These are phyloP conservation scores for Alectoria sarmentosa DNA, from an alignment of 495 filamentous ascomycete genomes.

Conservation along the genomic window DNA sequence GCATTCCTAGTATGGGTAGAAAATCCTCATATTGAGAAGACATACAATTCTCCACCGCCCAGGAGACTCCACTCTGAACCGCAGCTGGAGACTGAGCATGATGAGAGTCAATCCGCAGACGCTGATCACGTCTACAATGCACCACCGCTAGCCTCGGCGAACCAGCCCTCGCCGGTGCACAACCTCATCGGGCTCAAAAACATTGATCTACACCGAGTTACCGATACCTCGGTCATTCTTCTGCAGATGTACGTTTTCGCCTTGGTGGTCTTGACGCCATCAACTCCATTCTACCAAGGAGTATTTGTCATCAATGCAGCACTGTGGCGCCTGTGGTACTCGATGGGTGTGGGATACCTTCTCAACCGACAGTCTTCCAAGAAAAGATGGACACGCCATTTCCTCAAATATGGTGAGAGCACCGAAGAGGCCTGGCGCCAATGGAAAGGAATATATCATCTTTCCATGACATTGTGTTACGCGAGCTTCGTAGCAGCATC, in stretches of 20 bases:
- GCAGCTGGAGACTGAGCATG: slow-evolving; percentile 33
- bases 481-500: slow-evolving; percentile 81
- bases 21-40: slow-evolving; percentile 97
- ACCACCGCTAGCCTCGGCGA: slow-evolving; percentile 29
- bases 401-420: slow-evolving; percentile 90
- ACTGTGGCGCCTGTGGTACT: slow-evolving; percentile 86
- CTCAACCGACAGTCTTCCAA: slow-evolving; percentile 77
- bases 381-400: slow-evolving; percentile 93
- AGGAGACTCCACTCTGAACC: slow-evolving; percentile 46
- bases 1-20: slow-evolving; percentile 84
- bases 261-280: slow-evolving; percentile 68
- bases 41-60: slow-evolving; percentile 83
- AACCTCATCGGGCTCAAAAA: slow-evolving; percentile 75
- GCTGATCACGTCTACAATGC: slow-evolving; percentile 28
- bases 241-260: slow-evolving; percentile 64
- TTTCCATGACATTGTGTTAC: slow-evolving; percentile 85
- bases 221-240: slow-evolving; percentile 72
- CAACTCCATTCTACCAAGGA: slow-evolving; percentile 61
- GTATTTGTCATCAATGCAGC: slow-evolving; percentile 77
- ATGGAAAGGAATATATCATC: slow-evolving; percentile 94
- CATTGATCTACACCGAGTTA: slow-evolving; percentile 78
- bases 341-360: slow-evolving; percentile 77
- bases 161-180: slow-evolving; percentile 61
- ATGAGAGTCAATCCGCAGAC: slow-evolving; percentile 34
- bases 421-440: slow-evolving; percentile 90